Conservation (phyloP, 2,329 filamentous ascomycete genomes). For the Colletotrichum sp. region DNA sequence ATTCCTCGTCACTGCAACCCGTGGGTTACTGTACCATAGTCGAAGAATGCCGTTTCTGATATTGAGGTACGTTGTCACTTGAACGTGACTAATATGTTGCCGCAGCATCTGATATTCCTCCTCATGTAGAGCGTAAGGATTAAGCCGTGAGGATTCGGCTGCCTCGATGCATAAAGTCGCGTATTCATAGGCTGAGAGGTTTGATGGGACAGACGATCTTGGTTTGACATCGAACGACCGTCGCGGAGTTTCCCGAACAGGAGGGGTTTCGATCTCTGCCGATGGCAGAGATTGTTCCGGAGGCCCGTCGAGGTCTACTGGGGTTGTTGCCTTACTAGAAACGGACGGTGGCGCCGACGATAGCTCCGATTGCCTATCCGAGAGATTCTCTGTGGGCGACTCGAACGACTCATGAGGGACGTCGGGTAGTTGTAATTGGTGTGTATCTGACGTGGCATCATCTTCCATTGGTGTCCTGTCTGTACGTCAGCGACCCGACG, state of each 20-base stretch:
- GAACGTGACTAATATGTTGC: conserved; percentile 81
- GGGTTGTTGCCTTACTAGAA: conserved; percentile 70
- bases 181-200: conserved; percentile 76
- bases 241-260: conserved; percentile 31
- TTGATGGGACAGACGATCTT: conserved; percentile 82
- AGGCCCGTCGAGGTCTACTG: conserved; percentile 46
- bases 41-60: conserved; percentile 93
- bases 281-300: conserved; percentile 25
- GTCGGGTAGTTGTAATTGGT: conserved; percentile 1
- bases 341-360: conserved; percentile 58
- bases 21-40: conserved; percentile 86
- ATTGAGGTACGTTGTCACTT: conserved; percentile 95
- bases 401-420: conserved; percentile 45
- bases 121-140: conserved; percentile 85
- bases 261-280: conserved; percentile 3
- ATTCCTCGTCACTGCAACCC: conserved; percentile 79
- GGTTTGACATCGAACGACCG: conserved; percentile 66
- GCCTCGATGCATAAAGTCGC: conserved; percentile 91
- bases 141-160: conserved; percentile 86
- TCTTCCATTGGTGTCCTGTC: background rate
- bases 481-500: background rate
- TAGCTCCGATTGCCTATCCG: conserved; percentile 59
- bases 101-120: conserved; percentile 84
- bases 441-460: background rate
- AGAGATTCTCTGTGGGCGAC: conserved; percentile 58